Evolutionary conservation across 1,139 yeast species (phyloP).

Genomic region (Wickerhamiella infanticola): DNA sequence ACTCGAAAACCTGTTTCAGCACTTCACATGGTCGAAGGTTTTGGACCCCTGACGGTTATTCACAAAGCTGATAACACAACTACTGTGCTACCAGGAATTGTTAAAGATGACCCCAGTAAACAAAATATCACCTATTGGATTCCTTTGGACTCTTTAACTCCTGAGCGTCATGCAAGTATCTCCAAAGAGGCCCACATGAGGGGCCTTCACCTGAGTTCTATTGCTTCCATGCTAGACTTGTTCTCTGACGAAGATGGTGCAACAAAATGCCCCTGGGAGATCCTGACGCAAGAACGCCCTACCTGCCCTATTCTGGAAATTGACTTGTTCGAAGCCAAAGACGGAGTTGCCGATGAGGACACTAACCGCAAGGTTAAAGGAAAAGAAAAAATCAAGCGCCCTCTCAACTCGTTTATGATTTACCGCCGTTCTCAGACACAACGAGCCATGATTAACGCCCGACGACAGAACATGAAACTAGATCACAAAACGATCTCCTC

Average conservation of each 20-base stretch:
- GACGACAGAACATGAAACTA: slow-evolving; percentile 25
- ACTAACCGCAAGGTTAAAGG: background rate
- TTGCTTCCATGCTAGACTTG: slow-evolving; percentile 3
- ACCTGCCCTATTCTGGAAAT: background rate
- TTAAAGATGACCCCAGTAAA: background rate
- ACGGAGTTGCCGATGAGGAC: background rate
- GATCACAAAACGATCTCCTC: slow-evolving; percentile 30
- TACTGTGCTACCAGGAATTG: background rate
- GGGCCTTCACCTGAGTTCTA: slow-evolving; percentile 2
- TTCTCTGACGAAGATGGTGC: slow-evolving; percentile 4
- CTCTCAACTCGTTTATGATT: slow-evolving; percentile 36
- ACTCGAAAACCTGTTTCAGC: background rate
- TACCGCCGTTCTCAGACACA: slow-evolving; percentile 32
- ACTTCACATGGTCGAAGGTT: background rate
- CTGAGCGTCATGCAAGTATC: slow-evolving; percentile 1
- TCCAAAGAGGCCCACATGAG: slow-evolving; percentile 3
- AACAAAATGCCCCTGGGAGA: background rate
- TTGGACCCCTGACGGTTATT: background rate
- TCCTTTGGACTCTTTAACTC: slow-evolving; percentile 4
- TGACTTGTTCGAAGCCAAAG: background rate
- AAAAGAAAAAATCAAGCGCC: slow-evolving; percentile 28
- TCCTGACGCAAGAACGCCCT: background rate
- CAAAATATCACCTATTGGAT: background rate
- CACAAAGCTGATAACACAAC: background rate
- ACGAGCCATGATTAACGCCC: slow-evolving; percentile 28